Conservation (phyloP, 1,284 basidiomycete genomes). For the Volvariella volvacea region DNA sequence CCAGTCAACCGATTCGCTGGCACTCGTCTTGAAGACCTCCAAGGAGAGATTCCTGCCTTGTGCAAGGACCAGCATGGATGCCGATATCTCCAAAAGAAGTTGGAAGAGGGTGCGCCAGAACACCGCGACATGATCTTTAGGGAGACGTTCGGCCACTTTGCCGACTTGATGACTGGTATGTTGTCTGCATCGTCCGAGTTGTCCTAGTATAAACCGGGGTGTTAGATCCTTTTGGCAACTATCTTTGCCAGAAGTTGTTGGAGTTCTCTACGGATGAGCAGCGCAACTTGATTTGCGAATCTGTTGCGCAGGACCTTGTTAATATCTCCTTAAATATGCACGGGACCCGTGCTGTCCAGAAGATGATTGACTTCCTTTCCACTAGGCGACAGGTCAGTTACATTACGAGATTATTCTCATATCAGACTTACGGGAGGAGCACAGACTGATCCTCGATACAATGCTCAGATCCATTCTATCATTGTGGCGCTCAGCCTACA, state of each 20-base stretch:
- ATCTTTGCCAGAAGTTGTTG: constrained; percentile 96
- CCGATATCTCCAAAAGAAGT: constrained; percentile 97
- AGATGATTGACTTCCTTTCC: constrained; percentile 99
- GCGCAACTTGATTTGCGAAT: constrained; percentile 95
- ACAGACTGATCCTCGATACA: constrained; percentile 74
- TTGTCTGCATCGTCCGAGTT: background rate
- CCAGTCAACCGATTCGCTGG: constrained; percentile 92
- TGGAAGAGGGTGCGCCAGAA: constrained; percentile 91
- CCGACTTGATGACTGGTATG: constrained; percentile 94
- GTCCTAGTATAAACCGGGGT: background rate
- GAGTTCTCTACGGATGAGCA: constrained; percentile 99
- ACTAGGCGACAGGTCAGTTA: constrained; percentile 82
- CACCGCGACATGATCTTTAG: constrained; percentile 99
- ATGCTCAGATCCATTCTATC: constrained; percentile 93
- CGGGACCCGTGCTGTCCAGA: constrained; percentile 98
- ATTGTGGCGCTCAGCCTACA: constrained; percentile 95
- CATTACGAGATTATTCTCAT: constrained; percentile 16
- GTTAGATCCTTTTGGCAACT: constrained; percentile 97
- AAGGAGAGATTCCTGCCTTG: constrained; percentile 87
- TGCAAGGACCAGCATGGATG: constrained; percentile 99
- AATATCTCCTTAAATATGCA: constrained; percentile 99
- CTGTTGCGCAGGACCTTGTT: constrained; percentile 94
- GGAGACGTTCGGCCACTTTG: constrained; percentile 97
- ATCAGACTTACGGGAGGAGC: constrained; percentile 34
- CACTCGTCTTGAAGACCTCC: constrained; percentile 91